A percentile compares a stretch with the other conserved stretches of the same genome.
Conservation (phyloP, 2,329 filamentous ascomycete species). For the Epichloe glyceriae region DNA sequence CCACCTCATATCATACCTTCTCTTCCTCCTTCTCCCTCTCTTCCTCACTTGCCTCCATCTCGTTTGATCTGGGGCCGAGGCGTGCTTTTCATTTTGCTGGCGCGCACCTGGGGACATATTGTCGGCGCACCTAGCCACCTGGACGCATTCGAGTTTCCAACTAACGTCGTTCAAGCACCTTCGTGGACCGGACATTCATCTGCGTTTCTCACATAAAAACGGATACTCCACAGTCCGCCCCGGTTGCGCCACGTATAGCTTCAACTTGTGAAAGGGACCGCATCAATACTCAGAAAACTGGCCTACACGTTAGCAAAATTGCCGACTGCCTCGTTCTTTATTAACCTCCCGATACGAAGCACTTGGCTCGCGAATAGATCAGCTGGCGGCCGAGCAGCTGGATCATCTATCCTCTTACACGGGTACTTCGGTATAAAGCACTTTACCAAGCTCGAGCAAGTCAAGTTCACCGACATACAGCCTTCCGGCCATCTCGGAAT, state of each 20-base stretch:
- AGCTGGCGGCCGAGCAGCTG: not conserved
- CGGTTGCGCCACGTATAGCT: constrained; percentile 3
- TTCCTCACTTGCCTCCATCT: not conserved
- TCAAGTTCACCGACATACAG: not conserved
- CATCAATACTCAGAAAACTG: not conserved
- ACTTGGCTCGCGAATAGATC: not conserved
- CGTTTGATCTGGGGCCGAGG: not conserved
- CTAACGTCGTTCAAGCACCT: not conserved
- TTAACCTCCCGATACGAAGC: not conserved
- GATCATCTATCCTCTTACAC: not conserved
- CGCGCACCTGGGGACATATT: not conserved
- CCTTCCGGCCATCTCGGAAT: not conserved
- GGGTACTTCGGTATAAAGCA: not conserved
- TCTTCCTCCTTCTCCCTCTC: not conserved
- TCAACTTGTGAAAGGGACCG: not conserved
- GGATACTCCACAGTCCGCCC: not conserved
- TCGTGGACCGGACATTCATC: not conserved
- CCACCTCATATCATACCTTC: constrained; percentile 5
- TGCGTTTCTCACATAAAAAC: not conserved
- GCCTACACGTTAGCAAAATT: not conserved
- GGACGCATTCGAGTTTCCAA: not conserved
- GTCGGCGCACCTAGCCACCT: not conserved
- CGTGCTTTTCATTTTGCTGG: not conserved
- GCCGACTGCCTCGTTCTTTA: not conserved
- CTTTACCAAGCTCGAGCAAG: not conserved